Conservation (phyloP, 495 filamentous ascomycete genomes). For the Filosporella fistucella region DNA sequence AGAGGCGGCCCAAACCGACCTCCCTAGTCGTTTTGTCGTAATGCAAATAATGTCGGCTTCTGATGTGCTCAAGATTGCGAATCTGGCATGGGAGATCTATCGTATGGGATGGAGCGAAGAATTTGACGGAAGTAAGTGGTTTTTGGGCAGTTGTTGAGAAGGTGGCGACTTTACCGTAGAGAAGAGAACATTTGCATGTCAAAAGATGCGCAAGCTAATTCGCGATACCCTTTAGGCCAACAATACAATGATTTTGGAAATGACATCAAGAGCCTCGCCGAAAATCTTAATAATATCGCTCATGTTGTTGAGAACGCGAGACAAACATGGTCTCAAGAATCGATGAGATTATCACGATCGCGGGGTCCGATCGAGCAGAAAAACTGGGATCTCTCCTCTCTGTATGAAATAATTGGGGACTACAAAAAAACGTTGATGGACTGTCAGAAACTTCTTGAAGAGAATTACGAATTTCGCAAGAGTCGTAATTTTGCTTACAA, state of each 20-base stretch:
- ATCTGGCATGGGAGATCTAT: slow-evolving; percentile 10
- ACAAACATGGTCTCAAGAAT: slow-evolving; percentile 9
- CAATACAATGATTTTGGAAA: slow-evolving; percentile 22
- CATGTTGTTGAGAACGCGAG: slow-evolving; percentile 18
- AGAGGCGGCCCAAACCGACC: no score
- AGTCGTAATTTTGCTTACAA: slow-evolving; percentile 16
- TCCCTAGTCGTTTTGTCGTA: no score
- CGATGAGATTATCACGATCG: neutral
- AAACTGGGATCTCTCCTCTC: slow-evolving; percentile 15
- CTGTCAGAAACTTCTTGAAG: slow-evolving; percentile 19
- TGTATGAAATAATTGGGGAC: slow-evolving; percentile 25
- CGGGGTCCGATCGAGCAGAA: neutral
- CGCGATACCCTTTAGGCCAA: slow-evolving; percentile 8
- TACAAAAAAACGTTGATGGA: slow-evolving; percentile 22
- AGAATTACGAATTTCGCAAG: slow-evolving; percentile 16
- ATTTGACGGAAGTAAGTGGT: slow-evolving; percentile 18
- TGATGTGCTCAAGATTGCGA: neutral
- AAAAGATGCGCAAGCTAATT: no score
- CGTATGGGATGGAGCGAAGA: slow-evolving; percentile 16
- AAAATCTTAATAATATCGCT: slow-evolving; percentile 16
- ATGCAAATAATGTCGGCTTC: slow-evolving; percentile 1
- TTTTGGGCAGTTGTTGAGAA: no score
- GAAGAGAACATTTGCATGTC: no score
- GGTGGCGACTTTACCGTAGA: no score
- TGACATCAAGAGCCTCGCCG: slow-evolving; percentile 19